These are phyloP conservation scores for Mortierella sp. DNA, from an alignment of 371 early-diverging fungal species.

Conservation along the genomic window DNA sequence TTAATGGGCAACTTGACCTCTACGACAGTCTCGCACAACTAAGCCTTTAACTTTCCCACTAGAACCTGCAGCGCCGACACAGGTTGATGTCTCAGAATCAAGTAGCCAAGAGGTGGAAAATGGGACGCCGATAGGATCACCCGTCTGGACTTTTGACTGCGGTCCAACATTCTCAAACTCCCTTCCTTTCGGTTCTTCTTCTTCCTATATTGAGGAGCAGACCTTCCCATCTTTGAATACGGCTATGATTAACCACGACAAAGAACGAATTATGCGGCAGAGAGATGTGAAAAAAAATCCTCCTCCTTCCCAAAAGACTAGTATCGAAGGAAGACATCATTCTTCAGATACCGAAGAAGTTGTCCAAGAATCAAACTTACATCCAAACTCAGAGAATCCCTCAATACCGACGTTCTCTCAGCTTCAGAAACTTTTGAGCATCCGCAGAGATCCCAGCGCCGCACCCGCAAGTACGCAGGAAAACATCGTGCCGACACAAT, in stretches of 20 bases:
- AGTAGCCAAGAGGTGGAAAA: neutral
- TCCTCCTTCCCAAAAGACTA: neutral
- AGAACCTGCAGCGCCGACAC: neutral
- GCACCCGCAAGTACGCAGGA: neutral
- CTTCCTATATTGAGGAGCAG: constrained; percentile 22
- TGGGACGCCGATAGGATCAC: constrained; percentile 31
- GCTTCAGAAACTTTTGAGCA: constrained; percentile 30
- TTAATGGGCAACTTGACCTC: neutral
- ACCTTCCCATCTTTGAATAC: constrained; percentile 38
- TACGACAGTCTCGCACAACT: neutral
- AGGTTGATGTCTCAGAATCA: neutral
- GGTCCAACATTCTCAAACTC: constrained; percentile 42
- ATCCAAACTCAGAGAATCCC: neutral
- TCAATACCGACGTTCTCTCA: constrained; percentile 33
- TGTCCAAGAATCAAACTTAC: neutral
- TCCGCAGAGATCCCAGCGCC: neutral
- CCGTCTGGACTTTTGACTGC: constrained; percentile 47
- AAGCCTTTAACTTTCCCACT: neutral
- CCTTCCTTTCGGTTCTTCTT: neutral
- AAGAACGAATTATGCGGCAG: constrained; percentile 8
- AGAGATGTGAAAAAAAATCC: neutral
- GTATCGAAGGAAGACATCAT: neutral
- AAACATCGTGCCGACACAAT: neutral
- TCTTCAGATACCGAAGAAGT: neutral
- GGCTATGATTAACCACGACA: constrained; percentile 22